A percentile compares a stretch with the other conserved stretches of the same genome.
Evolutionary conservation across 148 eudicot genomes (phyloP).

Genomic region (Diospyros kaki): DNA sequence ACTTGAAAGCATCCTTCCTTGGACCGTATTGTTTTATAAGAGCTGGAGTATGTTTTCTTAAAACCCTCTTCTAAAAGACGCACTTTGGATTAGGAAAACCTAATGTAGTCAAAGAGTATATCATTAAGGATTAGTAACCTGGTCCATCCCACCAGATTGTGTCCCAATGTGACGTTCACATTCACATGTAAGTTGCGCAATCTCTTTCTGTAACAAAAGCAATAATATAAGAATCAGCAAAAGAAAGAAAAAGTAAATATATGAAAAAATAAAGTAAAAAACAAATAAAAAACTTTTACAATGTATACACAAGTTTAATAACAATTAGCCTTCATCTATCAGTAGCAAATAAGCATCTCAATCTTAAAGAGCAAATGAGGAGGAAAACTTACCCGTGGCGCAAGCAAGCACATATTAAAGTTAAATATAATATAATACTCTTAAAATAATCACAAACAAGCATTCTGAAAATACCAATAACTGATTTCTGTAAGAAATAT

Average conservation of each 20-base stretch:
- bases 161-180: conserved; percentile 96
- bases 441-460: background rate
- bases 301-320: conserved; percentile 1
- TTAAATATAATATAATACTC: background rate
- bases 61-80: background rate
- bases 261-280: no score
- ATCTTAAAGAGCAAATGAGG: background rate
- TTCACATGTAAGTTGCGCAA: conserved; percentile 92
- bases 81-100: background rate
- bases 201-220: conserved; percentile 66
- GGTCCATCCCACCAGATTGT: conserved; percentile 99
- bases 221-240: background rate
- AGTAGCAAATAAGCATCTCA: background rate
- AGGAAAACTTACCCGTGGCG: background rate
- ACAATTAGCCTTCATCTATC: background rate
- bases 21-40: background rate
- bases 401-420: background rate
- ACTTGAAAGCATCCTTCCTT: background rate
- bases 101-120: background rate
- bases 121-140: conserved; percentile 35
- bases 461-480: background rate
- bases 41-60: background rate
- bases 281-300: background rate
- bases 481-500: no score
- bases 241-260: background rate